Percentiles rank a stretch among this genome's conserved stretches.
Conservation (phyloP, 2,329 filamentous ascomycete genomes). For the Aspergillus texensis region DNA sequence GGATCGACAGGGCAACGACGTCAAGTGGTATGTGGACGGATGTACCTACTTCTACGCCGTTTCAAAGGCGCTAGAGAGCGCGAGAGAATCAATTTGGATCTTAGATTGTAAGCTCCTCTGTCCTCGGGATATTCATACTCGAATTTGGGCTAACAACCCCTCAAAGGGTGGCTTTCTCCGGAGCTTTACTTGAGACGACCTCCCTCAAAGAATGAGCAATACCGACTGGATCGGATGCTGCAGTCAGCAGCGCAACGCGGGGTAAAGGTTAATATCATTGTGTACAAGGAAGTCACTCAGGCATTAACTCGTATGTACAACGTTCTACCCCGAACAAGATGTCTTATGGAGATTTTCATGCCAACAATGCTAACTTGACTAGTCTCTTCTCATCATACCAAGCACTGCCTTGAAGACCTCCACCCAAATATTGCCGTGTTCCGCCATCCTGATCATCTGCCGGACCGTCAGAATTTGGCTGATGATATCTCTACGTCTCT, state of each 20-base stretch:
- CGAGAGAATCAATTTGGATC: constrained; percentile 78
- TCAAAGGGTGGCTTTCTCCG: constrained; percentile 74
- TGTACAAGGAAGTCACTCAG: constrained; percentile 88
- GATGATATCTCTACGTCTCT: constrained; percentile 59
- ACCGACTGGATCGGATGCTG: constrained; percentile 81
- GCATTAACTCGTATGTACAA: constrained; percentile 71
- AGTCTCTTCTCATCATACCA: constrained; percentile 74
- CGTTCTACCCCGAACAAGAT: background rate
- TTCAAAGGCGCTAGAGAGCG: constrained; percentile 75
- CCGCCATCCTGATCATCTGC: constrained; percentile 84
- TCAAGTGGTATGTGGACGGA: constrained; percentile 87
- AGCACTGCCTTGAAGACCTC: constrained; percentile 72
- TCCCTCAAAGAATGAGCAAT: constrained; percentile 77
- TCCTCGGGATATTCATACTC: background rate
- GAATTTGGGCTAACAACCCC: constrained; percentile 12
- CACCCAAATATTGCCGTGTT: constrained; percentile 88
- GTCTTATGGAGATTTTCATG: too few species aligned
- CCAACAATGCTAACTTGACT: constrained; percentile 5
- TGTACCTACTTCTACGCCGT: constrained; percentile 86
- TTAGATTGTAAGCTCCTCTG: constrained; percentile 63
- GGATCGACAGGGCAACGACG: constrained; percentile 68
- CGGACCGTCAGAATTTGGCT: constrained; percentile 69
- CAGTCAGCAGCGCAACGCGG: constrained; percentile 80
- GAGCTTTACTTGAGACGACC: constrained; percentile 85
- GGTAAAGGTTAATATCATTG: constrained; percentile 81